Evolutionary conservation across 805 yeast species (phyloP).

Genomic region (Starmerella stigmatis): DNA sequence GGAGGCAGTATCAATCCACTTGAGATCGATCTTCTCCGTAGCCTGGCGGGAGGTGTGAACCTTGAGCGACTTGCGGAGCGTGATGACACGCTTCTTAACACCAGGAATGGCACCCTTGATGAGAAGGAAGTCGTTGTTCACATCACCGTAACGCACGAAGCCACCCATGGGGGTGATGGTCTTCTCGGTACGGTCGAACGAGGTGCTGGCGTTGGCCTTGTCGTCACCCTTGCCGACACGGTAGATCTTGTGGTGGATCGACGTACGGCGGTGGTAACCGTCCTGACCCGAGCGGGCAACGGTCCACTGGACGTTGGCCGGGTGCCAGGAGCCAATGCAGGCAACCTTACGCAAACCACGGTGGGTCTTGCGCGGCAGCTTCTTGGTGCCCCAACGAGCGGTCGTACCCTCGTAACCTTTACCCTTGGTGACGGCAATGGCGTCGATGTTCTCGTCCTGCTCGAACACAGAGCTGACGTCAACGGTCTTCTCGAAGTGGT

Average conservation of each 20-base stretch:
- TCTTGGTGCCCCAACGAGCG: constrained; percentile 99
- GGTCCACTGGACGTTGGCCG: constrained; percentile 98
- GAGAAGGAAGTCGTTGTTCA: constrained; percentile 95
- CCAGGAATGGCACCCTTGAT: constrained; percentile 99
- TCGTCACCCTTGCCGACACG: constrained; percentile 96
- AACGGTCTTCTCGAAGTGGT: constrained; percentile 98
- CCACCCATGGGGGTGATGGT: constrained; percentile 99
- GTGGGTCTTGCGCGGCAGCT: constrained; percentile 99
- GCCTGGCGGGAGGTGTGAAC: constrained; percentile 97
- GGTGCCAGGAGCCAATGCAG: constrained; percentile 99
- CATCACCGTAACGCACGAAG: constrained; percentile 97
- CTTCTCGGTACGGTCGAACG: constrained; percentile 98
- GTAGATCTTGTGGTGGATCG: constrained; percentile 99
- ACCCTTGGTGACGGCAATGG: constrained; percentile 99
- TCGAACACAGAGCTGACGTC: constrained; percentile 92
- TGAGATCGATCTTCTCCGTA: constrained; percentile 87
- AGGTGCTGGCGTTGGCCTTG: constrained; percentile 90
- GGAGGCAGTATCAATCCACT: constrained; percentile 99
- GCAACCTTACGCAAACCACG: constrained; percentile 99
- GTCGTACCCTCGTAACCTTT: constrained; percentile 99
- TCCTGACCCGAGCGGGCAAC: constrained; percentile 99
- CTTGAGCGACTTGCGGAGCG: constrained; percentile 97
- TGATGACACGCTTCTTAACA: constrained; percentile 98
- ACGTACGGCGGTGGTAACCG: constrained; percentile 99
- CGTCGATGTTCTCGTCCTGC: constrained; percentile 98